Evolutionary conservation across 257 asterid genomes (phyloP).

Genomic region (Solanum sitiens): DNA sequence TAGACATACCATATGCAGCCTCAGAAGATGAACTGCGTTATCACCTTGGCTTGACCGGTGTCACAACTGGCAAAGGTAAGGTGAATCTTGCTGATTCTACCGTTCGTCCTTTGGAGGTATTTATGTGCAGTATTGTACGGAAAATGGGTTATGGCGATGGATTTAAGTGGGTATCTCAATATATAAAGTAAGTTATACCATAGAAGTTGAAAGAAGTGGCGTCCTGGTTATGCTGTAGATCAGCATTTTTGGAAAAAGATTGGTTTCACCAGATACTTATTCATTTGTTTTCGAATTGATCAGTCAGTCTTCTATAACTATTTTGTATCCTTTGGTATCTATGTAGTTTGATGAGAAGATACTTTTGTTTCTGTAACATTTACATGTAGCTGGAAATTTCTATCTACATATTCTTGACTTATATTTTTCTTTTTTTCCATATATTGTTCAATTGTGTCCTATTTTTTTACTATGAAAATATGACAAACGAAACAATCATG

Average conservation of each 20-base stretch:
- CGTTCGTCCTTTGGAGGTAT: slow-evolving; percentile 8
- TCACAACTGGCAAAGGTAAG: slow-evolving; percentile 11
- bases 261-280: not conserved
- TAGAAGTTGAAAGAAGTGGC: not conserved
- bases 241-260: not conserved
- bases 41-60: slow-evolving; percentile 6
- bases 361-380: not conserved
- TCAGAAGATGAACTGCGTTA: slow-evolving; percentile 7
- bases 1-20: slow-evolving; percentile 11
- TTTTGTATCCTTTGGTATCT: not conserved
- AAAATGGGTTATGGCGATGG: slow-evolving; percentile 9
- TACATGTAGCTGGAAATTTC: not conserved
- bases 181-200: not conserved
- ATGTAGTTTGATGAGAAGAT: not conserved
- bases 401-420: not conserved
- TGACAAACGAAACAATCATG: not conserved
- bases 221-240: not conserved
- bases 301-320: not conserved
- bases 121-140: slow-evolving; percentile 12
- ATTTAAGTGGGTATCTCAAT: slow-evolving; percentile 11
- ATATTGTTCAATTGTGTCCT: not conserved
- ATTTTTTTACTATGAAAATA: not conserved
- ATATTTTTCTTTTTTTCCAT: not conserved
- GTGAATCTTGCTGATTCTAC: slow-evolving; percentile 3
- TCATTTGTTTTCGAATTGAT: not conserved